Evolutionary conservation across 257 asterid species (phyloP).

Genomic region (Salvia rosmarinus): DNA sequence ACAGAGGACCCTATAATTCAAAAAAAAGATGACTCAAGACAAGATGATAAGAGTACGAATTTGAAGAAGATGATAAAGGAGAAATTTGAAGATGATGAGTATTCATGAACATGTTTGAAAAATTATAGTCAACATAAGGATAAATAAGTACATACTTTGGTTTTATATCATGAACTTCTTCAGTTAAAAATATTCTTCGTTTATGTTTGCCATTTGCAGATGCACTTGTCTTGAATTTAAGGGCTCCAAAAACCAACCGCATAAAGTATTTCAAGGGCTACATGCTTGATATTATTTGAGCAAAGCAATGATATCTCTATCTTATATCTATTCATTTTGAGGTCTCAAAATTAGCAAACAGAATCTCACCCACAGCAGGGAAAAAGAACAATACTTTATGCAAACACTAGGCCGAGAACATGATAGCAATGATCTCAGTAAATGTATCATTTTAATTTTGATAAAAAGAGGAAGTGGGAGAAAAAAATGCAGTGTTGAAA

Average conservation of each 20-base stretch:
- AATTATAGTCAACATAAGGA: neutral
- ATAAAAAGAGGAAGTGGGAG: neutral
- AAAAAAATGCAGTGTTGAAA: neutral
- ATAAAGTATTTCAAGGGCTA: neutral
- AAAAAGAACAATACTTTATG: neutral
- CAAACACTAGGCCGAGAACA: neutral
- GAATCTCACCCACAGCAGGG: neutral
- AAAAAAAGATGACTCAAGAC: constrained; percentile 3
- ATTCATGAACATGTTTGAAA: neutral
- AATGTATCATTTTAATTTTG: neutral
- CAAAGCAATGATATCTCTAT: no score
- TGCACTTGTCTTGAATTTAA: no score
- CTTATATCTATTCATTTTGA: neutral
- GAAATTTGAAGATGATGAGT: no score
- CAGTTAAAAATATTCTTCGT: neutral
- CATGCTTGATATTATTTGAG: neutral
- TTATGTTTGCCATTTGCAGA: neutral
- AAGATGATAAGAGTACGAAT: no score
- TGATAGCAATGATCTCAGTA: neutral
- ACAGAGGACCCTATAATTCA: constrained; percentile 59
- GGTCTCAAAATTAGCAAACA: neutral
- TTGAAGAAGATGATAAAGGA: no score
- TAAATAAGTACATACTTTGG: neutral
- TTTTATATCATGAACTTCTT: neutral
- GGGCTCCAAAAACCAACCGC: neutral